These are phyloP conservation scores for Botrytis pseudocinerea DNA, from an alignment of 2,329 filamentous ascomycete species.

Conservation along the genomic window DNA sequence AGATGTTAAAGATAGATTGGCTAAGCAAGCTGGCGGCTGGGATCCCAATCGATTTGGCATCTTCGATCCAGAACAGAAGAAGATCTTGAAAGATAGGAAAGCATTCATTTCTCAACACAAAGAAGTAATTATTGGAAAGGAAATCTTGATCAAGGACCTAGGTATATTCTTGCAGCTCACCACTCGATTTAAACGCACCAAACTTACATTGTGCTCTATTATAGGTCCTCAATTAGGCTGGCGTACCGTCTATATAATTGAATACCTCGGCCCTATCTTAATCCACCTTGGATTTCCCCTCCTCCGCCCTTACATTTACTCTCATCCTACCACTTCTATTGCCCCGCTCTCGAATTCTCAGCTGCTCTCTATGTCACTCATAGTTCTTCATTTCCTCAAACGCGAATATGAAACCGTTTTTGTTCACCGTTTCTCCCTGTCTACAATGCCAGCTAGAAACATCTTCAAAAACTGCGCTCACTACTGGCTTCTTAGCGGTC, in stretches of 20 bases:
- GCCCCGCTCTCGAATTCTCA: slow-evolving; percentile 65
- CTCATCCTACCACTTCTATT: slow-evolving; percentile 45
- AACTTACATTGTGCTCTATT: neutral
- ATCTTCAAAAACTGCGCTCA: slow-evolving; percentile 94
- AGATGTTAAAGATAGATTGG: slow-evolving; percentile 58
- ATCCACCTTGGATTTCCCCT: slow-evolving; percentile 75
- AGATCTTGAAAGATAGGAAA: slow-evolving; percentile 63
- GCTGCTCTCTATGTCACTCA: slow-evolving; percentile 69
- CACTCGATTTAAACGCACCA: neutral
- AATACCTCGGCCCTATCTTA: slow-evolving; percentile 89
- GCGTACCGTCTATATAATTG: slow-evolving; percentile 91
- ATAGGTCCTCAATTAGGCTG: slow-evolving; percentile 85
- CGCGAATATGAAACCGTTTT: slow-evolving; percentile 93
- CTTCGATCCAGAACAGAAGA: slow-evolving; percentile 60
- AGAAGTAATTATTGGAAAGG: slow-evolving; percentile 50
- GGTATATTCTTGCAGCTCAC: slow-evolving; percentile 54
- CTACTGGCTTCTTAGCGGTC: slow-evolving; percentile 85
- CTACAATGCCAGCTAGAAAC: slow-evolving; percentile 88
- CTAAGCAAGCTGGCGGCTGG: slow-evolving; percentile 51
- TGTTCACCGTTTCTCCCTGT: slow-evolving; percentile 90
- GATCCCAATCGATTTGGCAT: slow-evolving; percentile 65
- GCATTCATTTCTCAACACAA: slow-evolving; percentile 52
- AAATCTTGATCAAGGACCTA: slow-evolving; percentile 88
- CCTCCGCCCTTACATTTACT: slow-evolving; percentile 72
- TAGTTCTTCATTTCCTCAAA: slow-evolving; percentile 86